Evolutionary conservation across 495 filamentous ascomycete genomes (phyloP).

Genomic region (Cercophora sp.): DNA sequence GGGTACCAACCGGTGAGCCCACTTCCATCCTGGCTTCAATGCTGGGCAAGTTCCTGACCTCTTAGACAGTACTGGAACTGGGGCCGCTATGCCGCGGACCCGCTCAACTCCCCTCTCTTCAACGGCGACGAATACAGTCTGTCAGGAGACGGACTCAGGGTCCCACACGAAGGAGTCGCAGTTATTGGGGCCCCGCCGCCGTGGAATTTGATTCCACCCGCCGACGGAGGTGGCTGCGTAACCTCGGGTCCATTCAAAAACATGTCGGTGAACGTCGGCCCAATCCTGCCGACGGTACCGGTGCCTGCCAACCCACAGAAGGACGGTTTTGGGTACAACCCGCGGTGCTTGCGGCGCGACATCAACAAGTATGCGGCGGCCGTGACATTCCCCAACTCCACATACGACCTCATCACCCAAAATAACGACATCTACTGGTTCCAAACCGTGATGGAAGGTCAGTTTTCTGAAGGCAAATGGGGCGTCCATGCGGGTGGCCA

Average conservation of each 20-base stretch:
- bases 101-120: conserved; percentile 23
- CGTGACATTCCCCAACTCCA: conserved; percentile 27
- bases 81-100: conserved; percentile 24
- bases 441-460: conserved; percentile 39
- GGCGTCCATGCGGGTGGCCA: conserved; percentile 66
- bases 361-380: conserved; percentile 53
- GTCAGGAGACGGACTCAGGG: conserved; percentile 27
- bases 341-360: conserved; percentile 64
- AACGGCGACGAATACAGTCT: conserved; percentile 28
- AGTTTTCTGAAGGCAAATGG: conserved; percentile 26
- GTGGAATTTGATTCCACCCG: conserved; percentile 36
- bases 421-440: conserved; percentile 50
- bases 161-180: conserved; percentile 22
- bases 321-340: conserved; percentile 49
- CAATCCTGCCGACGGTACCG: conserved; percentile 32
- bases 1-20: conserved; percentile 36
- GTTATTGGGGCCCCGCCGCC: conserved; percentile 2
- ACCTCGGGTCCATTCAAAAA: conserved; percentile 55
- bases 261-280: conserved; percentile 26
- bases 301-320: conserved; percentile 31
- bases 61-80: conserved; percentile 23
- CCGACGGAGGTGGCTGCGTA: conserved; percentile 62
- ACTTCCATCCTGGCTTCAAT: neutral
- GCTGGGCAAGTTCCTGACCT: neutral
- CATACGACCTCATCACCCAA: conserved; percentile 38